A percentile compares a stretch with the other conserved stretches of the same genome.
Evolutionary conservation across 1,284 basidiomycete species (phyloP).

Genomic region (Entoloma clypeatum): DNA sequence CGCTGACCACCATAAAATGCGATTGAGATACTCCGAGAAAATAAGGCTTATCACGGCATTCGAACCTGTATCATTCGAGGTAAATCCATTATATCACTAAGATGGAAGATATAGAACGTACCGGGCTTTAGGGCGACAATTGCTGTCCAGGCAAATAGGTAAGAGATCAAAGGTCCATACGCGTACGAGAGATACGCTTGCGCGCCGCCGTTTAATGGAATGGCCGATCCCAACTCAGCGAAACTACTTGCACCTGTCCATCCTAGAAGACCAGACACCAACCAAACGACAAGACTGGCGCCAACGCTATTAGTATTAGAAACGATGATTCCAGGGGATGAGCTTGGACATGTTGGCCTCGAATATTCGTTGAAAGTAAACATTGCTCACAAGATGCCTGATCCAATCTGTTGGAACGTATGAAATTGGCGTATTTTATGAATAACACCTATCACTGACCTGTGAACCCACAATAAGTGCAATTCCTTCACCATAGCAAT

Average conservation of each 20-base stretch:
- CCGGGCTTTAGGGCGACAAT: constrained; percentile 88
- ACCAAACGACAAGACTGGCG: constrained; percentile 80
- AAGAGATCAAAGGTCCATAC: constrained; percentile 83
- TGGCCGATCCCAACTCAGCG: constrained; percentile 81
- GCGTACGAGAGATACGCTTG: constrained; percentile 88
- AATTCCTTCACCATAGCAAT: constrained; percentile 52
- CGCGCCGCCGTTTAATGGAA: constrained; percentile 86
- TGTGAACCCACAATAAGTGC: constrained; percentile 81
- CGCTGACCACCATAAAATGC: constrained; percentile 67
- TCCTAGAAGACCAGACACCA: constrained; percentile 73
- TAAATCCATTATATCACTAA: background rate
- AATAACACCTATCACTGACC: constrained; percentile 33
- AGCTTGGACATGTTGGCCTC: constrained; percentile 42
- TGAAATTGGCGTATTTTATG: background rate
- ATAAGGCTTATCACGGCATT: constrained; percentile 72
- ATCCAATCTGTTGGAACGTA: constrained; percentile 62
- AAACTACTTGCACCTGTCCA: constrained; percentile 95
- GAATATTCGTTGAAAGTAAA: constrained; percentile 1
- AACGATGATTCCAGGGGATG: constrained; percentile 87
- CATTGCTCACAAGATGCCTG: constrained; percentile 79
- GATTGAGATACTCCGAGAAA: constrained; percentile 85
- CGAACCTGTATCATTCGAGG: constrained; percentile 38
- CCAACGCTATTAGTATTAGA: constrained; percentile 84
- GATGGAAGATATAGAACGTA: constrained; percentile 21
- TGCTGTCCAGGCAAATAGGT: constrained; percentile 86